A percentile compares a stretch with the other conserved stretches of the same genome.
Evolutionary conservation across 2,329 filamentous ascomycete species (phyloP).

Genomic region (Penicillium aurantiogriseum): DNA sequence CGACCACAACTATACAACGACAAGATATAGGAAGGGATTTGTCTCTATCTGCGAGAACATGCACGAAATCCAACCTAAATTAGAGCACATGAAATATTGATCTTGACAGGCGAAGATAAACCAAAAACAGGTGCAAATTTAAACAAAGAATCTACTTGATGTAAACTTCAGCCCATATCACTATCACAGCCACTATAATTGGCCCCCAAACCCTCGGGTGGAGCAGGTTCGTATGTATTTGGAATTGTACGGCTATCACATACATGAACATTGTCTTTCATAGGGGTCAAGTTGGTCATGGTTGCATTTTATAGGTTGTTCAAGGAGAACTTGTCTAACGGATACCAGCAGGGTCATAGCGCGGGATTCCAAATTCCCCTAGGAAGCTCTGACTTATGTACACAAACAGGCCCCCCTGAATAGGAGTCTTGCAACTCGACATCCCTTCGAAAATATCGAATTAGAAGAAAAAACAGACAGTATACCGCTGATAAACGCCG

Average conservation of each 20-base stretch:
- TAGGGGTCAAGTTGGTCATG: neutral
- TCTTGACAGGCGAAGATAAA: neutral
- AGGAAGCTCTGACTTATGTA: constrained; percentile 4
- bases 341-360: constrained; percentile 4
- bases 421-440: neutral
- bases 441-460: neutral
- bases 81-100: neutral
- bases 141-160: neutral
- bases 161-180: neutral
- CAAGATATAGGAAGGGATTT: neutral
- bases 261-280: neutral
- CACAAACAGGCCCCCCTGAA: neutral
- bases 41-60: neutral
- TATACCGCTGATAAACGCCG: neutral
- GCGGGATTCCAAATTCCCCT: constrained; percentile 2
- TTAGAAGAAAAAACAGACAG: neutral
- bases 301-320: neutral
- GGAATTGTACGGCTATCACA: constrained; percentile 1
- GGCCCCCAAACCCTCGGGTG: neutral
- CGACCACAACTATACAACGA: neutral
- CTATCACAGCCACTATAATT: neutral
- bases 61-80: neutral
- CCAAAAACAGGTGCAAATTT: neutral
- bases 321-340: neutral
- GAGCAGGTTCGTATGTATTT: neutral